Percentiles rank a stretch among this genome's conserved stretches.
phyloP scores from a whole-genome alignment of 1,139 yeast genomes.

The Kurtzmaniella quercitrusa region DNA sequence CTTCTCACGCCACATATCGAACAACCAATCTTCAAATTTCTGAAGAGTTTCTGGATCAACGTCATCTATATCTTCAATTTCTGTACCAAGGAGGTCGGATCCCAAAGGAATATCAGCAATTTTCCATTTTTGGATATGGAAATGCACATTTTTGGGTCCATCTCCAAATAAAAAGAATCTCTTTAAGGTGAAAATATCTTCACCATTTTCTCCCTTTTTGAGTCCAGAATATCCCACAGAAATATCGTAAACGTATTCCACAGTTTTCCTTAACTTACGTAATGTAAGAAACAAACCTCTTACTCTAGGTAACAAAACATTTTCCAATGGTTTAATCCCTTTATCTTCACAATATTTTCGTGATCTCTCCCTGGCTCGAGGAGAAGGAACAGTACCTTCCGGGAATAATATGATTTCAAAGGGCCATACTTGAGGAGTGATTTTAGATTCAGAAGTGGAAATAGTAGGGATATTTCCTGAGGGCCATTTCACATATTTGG shows the following conservation, averaged over 20 bases:
- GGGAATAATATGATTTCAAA: constrained; percentile 73
- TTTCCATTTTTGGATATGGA: constrained; percentile 57
- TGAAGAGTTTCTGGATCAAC: constrained; percentile 38
- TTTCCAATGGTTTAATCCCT: constrained; percentile 45
- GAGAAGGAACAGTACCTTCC: constrained; percentile 88
- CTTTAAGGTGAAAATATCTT: constrained; percentile 64
- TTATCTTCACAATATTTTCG: constrained; percentile 51
- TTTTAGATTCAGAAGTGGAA: background rate
- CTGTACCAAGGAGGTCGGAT: constrained; percentile 35
- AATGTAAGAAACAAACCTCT: constrained; percentile 75
- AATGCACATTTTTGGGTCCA: constrained; percentile 64
- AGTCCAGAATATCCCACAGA: constrained; percentile 82
- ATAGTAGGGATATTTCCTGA: constrained; percentile 20
- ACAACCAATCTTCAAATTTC: constrained; percentile 71
- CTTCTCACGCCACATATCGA: constrained; percentile 71
- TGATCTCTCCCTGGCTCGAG: constrained; percentile 57
- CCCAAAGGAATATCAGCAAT: constrained; percentile 67
- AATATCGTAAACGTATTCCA: constrained; percentile 72
- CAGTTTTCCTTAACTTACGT: constrained; percentile 52
- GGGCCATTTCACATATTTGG: constrained; percentile 33
- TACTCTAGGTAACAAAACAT: constrained; percentile 74
- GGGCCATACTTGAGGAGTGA: constrained; percentile 28
- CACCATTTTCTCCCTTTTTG: constrained; percentile 63
- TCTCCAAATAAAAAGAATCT: constrained; percentile 63
- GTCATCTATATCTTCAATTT: constrained; percentile 42